These are phyloP conservation scores for Cyberlindnera meyerae DNA, from an alignment of 805 yeast genomes.

Conservation along the genomic window DNA sequence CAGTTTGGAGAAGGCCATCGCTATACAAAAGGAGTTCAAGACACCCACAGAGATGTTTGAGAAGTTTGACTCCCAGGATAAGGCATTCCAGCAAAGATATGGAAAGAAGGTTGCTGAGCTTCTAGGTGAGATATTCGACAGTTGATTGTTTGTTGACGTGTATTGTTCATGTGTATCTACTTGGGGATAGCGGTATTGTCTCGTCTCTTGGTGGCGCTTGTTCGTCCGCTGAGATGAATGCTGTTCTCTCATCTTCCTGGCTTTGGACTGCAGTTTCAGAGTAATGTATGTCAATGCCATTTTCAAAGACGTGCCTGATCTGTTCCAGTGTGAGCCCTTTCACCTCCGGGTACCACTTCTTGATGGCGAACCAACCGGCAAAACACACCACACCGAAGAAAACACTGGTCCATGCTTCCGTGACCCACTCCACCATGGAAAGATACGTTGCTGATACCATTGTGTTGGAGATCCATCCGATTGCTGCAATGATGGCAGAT, in stretches of 20 bases:
- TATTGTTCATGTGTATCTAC: too few relatives aligned
- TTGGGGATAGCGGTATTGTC: too few relatives aligned
- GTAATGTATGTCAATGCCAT: conserved; percentile 36
- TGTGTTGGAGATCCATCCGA: conserved; percentile 38
- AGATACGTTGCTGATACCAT: conserved; percentile 34
- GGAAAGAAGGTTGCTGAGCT: conserved; percentile 28
- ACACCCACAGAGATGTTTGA: conserved; percentile 63
- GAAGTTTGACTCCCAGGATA: conserved; percentile 34
- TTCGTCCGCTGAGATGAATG: not conserved
- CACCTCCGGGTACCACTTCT: conserved; percentile 39
- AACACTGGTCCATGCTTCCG: conserved; percentile 31
- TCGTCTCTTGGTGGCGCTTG: too few relatives aligned
- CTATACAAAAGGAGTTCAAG: conserved; percentile 63
- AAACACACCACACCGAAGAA: conserved; percentile 31
- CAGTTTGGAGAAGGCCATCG: conserved; percentile 77
- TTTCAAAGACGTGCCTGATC: conserved; percentile 34
- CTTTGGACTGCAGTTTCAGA: conserved; percentile 5
- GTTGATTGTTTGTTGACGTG: not conserved
- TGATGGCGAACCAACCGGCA: conserved; percentile 36
- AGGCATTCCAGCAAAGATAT: conserved; percentile 19
- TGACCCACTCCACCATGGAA: conserved; percentile 27
- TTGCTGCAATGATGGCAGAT: conserved; percentile 36
- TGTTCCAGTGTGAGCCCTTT: conserved; percentile 41
- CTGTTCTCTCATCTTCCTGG: not conserved
- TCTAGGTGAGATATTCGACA: conserved; percentile 15